phyloP scores from a whole-genome alignment of 768 basidiomycete species.

The Lentinula sp. region DNA sequence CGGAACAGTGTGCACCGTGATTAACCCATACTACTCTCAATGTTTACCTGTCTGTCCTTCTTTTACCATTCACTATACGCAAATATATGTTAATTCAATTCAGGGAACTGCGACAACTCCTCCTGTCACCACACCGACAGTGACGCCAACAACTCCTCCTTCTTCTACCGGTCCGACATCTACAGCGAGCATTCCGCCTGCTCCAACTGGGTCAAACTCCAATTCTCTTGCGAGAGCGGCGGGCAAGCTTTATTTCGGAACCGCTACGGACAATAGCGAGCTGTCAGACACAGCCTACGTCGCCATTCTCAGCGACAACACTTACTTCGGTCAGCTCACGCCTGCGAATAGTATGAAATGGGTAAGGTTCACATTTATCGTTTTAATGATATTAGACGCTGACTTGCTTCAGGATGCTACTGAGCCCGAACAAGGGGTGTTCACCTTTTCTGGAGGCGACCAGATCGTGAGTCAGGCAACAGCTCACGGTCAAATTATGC shows the following conservation, averaged over 20 bases:
- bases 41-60: constrained; percentile 4
- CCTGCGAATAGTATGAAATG: constrained; percentile 42
- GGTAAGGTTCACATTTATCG: constrained; percentile 13
- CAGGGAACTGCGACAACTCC: neutral
- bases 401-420: constrained; percentile 25
- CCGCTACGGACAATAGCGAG: constrained; percentile 42
- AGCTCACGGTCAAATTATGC: constrained; percentile 27
- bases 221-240: constrained; percentile 30
- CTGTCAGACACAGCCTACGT: constrained; percentile 31
- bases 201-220: constrained; percentile 19
- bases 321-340: constrained; percentile 37
- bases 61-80: neutral
- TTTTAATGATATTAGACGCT: neutral
- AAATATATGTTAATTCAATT: neutral
- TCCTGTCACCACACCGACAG: constrained; percentile 1
- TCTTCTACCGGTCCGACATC: constrained; percentile 4
- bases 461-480: constrained; percentile 27
- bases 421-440: constrained; percentile 26
- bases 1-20: constrained; percentile 11
- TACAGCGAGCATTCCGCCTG: constrained; percentile 10
- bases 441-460: constrained; percentile 27
- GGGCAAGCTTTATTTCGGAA: constrained; percentile 41
- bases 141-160: constrained; percentile 7
- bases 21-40: constrained; percentile 11
- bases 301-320: constrained; percentile 26